These are phyloP conservation scores for Cynanchum wilfordii DNA, from an alignment of 257 asterid species.

Conservation along the genomic window DNA sequence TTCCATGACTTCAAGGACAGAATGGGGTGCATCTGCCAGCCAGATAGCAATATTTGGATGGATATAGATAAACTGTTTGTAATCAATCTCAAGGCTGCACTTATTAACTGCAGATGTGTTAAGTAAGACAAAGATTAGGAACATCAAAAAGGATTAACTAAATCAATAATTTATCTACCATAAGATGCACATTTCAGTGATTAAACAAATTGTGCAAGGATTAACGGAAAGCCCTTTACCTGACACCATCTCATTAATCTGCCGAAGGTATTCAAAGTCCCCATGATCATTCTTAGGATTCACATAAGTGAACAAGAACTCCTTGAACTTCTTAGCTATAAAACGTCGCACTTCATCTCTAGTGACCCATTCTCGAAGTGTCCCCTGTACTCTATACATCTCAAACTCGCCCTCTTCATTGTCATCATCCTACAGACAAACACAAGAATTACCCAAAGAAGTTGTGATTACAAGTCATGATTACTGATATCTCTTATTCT, in stretches of 20 bases:
- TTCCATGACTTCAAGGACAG: constrained; percentile 99
- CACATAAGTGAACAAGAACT: constrained; percentile 77
- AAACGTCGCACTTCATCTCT: constrained; percentile 98
- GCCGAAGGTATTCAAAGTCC: constrained; percentile 84
- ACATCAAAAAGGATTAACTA: neutral
- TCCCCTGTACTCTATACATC: constrained; percentile 92
- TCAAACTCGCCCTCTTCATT: constrained; percentile 83
- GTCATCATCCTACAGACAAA: constrained; percentile 66
- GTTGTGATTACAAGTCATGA: neutral
- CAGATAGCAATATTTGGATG: constrained; percentile 97
- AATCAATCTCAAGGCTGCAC: constrained; percentile 97
- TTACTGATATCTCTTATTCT: neutral
- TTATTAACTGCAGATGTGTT: constrained; percentile 62
- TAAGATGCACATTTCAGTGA: neutral
- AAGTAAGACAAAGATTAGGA: constrained; percentile 12
- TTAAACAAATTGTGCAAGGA: neutral
- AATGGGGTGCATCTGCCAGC: constrained; percentile 99
- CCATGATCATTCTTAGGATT: constrained; percentile 72
- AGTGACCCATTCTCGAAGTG: constrained; percentile 98
- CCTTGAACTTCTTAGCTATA: constrained; percentile 87
- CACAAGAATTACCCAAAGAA: constrained; percentile 10
- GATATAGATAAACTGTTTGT: constrained; percentile 76
- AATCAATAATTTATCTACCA: constrained; percentile 1
- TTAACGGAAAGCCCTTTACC: constrained; percentile 39
- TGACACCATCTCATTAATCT: constrained; percentile 95